Conservation (phyloP, 2,329 filamentous ascomycete genomes). For the Sodiomyces alkalinus region DNA sequence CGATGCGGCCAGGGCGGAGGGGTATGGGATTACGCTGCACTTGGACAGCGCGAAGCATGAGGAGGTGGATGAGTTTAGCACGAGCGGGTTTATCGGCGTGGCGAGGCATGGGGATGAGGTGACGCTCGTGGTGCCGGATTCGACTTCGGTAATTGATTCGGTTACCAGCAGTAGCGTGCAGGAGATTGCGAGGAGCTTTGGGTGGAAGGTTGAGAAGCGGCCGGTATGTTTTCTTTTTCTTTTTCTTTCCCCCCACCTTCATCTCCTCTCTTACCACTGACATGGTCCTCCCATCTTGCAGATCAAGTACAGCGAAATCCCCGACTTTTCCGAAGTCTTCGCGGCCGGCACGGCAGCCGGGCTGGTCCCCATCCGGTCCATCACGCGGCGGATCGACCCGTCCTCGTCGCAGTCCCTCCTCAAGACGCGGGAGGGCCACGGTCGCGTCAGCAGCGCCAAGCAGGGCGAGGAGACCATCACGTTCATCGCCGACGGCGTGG, state of each 20-base stretch:
- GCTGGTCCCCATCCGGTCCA: slow-evolving; percentile 81
- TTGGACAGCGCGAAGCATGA: slow-evolving; percentile 71
- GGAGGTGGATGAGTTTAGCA: slow-evolving; percentile 92
- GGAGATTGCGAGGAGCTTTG: slow-evolving; percentile 60
- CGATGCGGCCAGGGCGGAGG: slow-evolving; percentile 61
- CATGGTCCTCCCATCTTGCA: slow-evolving; percentile 12
- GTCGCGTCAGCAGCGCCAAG: slow-evolving; percentile 20
- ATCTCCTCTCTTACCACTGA: not conserved
- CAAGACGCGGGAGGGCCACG: slow-evolving; percentile 17
- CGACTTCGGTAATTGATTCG: slow-evolving; percentile 71
- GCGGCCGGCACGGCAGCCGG: slow-evolving; percentile 86
- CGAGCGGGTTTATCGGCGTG: slow-evolving; percentile 81
- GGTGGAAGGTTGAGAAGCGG: slow-evolving; percentile 72
- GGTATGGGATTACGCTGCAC: slow-evolving; percentile 90
- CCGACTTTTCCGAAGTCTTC: slow-evolving; percentile 55
- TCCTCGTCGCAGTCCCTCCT: slow-evolving; percentile 24
- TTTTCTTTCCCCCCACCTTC: not conserved
- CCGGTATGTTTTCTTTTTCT: slow-evolving; percentile 28
- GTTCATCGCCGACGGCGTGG: slow-evolving; percentile 37
- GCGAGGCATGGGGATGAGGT: slow-evolving; percentile 34
- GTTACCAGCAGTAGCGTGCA: slow-evolving; percentile 71
- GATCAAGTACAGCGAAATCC: slow-evolving; percentile 48
- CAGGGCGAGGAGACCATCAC: slow-evolving; percentile 33
- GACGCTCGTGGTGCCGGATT: slow-evolving; percentile 76
- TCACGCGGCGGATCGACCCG: slow-evolving; percentile 47